Percentiles rank a stretch among this genome's conserved stretches.
These are phyloP conservation scores for Huntiella abstrusa DNA, from an alignment of 2,329 filamentous ascomycete species.

Conservation along the genomic window DNA sequence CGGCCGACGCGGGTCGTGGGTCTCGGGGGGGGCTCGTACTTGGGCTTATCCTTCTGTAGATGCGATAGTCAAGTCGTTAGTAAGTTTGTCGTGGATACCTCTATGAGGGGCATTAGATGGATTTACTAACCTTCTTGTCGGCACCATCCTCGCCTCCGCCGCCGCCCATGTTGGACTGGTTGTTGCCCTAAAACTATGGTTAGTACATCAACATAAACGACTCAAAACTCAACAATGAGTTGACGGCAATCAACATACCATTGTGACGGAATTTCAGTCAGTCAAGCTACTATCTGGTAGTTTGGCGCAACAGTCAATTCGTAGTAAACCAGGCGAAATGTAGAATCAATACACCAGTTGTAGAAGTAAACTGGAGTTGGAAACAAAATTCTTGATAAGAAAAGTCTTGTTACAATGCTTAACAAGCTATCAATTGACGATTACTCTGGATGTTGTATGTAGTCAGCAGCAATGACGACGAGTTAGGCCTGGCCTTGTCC, in stretches of 20 bases:
- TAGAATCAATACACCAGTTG: background rate
- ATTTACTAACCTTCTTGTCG: conserved; percentile 66
- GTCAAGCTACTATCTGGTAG: too few species aligned
- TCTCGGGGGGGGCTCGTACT: conserved; percentile 95
- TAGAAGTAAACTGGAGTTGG: background rate
- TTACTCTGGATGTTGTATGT: background rate
- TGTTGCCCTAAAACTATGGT: conserved; percentile 44
- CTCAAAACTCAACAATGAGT: background rate
- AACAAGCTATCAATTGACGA: background rate
- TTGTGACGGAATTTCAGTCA: background rate
- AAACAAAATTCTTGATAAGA: too few species aligned
- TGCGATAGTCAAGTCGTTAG: background rate
- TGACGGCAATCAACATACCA: background rate
- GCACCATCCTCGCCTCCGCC: conserved; percentile 67
- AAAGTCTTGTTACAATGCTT: too few species aligned
- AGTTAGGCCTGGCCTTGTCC: background rate
- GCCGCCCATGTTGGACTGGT: conserved; percentile 72
- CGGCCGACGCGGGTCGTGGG: conserved; percentile 92
- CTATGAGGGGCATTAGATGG: background rate
- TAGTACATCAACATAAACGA: background rate
- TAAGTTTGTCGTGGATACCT: background rate
- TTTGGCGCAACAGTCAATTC: too few species aligned
- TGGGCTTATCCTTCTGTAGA: conserved; percentile 94
- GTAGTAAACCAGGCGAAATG: too few species aligned
- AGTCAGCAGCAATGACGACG: background rate